Evolutionary conservation across 1,139 yeast genomes (phyloP), one percentile per base, ranked within the genome.

Genomic region (Nakaseomyces bracarensis): DNA sequence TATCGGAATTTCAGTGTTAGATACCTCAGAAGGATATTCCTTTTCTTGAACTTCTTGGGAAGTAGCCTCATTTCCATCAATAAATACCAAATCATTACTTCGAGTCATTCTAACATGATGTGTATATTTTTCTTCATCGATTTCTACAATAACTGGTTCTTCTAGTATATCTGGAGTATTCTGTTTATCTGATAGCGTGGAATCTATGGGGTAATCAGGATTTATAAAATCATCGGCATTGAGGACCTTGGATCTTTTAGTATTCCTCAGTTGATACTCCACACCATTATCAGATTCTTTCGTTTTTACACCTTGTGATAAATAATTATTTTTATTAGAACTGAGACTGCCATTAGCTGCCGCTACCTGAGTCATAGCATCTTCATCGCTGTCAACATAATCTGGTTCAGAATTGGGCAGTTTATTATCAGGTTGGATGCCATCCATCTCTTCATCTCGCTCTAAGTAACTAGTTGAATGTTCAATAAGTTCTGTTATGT

Each of bases 391-490:
- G 25, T 30, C 21, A 19, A 30, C 11, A 15, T 30, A 30, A 30
- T 30, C 34, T 30, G 34, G 34, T 30, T 30, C 34, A 19, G 34
- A 30, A 30, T 30, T 30, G 22, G 34, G 34, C 16, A 30, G 34
- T 3, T 16, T 7, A 10, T 7, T 10, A 7, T 7, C 7, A 22
- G 9, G 25, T 7, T 10, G 7, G 10, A 7, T 10, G 10, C 10
- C 25, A 22, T 22, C 25, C 7, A 10, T 8, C 18, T 16, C 22
- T 18, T 30, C 34, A 11, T 30, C 22, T 9, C 10, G 25, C 9
- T 26, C 29, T n/a, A n/a, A 26, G 18, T 30, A 30, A 11, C 14
- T 11, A 13, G n/a, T 30, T 8, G 34, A 30, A 19, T 18, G 11
- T n/a, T 33, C 36, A 20, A 33, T 13, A 4, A 33, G 18, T 14